These are phyloP conservation scores for Colletotrichum sp. DNA, from an alignment of 2,329 filamentous ascomycete species.

Conservation along the genomic window DNA sequence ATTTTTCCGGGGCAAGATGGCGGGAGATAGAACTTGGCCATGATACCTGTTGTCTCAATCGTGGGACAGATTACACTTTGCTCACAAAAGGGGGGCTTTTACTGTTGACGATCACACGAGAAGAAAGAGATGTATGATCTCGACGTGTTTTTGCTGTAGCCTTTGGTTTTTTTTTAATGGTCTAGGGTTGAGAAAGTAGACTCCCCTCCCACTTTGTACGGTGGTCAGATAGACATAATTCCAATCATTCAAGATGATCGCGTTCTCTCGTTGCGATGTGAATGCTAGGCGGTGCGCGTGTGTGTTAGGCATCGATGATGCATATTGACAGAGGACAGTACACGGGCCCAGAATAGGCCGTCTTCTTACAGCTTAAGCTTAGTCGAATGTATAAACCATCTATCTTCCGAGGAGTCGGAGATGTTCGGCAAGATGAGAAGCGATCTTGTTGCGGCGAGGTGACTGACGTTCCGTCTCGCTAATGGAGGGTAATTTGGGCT, in stretches of 20 bases:
- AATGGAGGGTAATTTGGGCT: not conserved
- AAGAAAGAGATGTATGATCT: not conserved
- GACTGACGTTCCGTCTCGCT: not conserved
- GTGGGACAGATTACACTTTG: not conserved
- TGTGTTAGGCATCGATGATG: no score
- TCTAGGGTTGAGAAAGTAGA: not conserved
- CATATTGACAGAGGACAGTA: no score
- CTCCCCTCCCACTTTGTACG: not conserved
- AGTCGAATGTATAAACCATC: no score
- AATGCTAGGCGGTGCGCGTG: no score
- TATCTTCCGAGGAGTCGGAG: not conserved
- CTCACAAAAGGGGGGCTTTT: not conserved
- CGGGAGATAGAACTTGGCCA: not conserved
- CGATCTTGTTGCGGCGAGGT: no score
- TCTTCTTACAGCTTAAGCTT: no score
- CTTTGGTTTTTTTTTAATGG: not conserved
- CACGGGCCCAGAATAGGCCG: no score
- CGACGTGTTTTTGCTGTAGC: not conserved
- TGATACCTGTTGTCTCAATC: not conserved
- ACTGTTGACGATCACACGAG: not conserved
- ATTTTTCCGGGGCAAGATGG: not conserved
- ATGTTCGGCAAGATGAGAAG: not conserved
- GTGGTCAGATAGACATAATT: conserved; percentile 1
- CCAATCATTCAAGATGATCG: not conserved
- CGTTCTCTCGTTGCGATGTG: no score